A percentile compares a stretch with the other conserved stretches of the same genome.
Conservation (phyloP, 805 yeast genomes). For the Grigorovia jiainica region DNA sequence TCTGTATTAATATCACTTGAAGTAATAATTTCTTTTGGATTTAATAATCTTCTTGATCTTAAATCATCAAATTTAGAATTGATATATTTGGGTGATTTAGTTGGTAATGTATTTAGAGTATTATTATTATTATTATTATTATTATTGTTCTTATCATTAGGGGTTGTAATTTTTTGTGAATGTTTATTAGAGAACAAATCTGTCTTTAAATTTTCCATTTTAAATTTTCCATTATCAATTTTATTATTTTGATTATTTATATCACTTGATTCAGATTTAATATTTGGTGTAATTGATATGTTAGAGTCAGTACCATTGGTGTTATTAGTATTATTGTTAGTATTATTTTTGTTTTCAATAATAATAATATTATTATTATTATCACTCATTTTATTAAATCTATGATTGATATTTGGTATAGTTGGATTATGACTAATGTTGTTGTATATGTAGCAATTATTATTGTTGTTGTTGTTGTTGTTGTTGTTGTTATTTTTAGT, state of each 20-base stretch:
- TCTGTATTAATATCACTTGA: neutral
- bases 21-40: slow-evolving; percentile 11
- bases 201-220: no score
- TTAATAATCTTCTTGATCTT: slow-evolving; percentile 20
- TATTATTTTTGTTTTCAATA: slow-evolving; percentile 1
- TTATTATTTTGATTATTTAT: neutral
- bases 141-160: slow-evolving; percentile 2
- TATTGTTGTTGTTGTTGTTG: no score
- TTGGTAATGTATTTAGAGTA: slow-evolving; percentile 4
- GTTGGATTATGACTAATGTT: no score
- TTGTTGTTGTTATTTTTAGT: no score
- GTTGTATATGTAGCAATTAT: no score
- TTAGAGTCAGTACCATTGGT: neutral
- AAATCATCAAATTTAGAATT: slow-evolving; percentile 27
- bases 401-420: neutral
- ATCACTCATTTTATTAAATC: neutral
- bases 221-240: neutral
- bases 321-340: neutral
- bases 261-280: no score
- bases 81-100: slow-evolving; percentile 22
- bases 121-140: neutral
- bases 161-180: no score
- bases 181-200: no score
- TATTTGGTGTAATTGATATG: no score
- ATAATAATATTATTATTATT: neutral